Conservation (phyloP, 2,329 filamentous ascomycete species). For the Daldinia eschscholtzii region DNA sequence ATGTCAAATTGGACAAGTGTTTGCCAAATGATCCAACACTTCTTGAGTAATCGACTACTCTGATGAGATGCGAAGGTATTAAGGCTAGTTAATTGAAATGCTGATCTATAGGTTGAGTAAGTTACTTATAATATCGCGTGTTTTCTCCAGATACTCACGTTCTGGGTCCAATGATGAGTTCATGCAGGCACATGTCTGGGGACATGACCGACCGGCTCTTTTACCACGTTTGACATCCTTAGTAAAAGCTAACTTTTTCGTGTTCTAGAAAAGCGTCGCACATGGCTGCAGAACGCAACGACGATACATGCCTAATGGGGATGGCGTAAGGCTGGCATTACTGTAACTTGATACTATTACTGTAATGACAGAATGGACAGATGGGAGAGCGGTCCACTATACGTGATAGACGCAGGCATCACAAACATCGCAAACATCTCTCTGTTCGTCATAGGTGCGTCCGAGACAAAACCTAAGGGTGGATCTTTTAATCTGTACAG, state of each 20-base stretch:
- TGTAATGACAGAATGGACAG: conserved; percentile 16
- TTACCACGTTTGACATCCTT: conserved; percentile 10
- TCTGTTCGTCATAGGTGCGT: conserved; percentile 41
- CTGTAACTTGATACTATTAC: conserved; percentile 36
- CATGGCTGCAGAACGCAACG: conserved; percentile 15
- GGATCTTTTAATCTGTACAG: conserved; percentile 13
- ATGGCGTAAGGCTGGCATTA: conserved; percentile 33
- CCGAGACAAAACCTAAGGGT: conserved; percentile 21
- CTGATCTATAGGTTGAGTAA: background rate
- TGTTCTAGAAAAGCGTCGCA: conserved; percentile 26
- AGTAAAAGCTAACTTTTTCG: background rate
- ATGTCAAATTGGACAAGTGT: too few species aligned
- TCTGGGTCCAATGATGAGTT: background rate
- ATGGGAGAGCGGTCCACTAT: conserved; percentile 10
- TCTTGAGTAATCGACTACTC: too few species aligned
- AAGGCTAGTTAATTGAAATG: too few species aligned
- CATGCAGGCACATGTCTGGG: background rate
- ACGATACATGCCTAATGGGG: conserved; percentile 32
- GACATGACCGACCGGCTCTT: background rate
- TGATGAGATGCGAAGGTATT: too few species aligned
- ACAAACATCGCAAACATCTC: conserved; percentile 24
- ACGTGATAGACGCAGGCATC: conserved; percentile 32
- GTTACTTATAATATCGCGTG: background rate
- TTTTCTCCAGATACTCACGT: background rate
- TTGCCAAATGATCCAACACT: too few species aligned